phyloP scores from a whole-genome alignment of 2,329 filamentous ascomycete genomes.

The Drechslera avenae region DNA sequence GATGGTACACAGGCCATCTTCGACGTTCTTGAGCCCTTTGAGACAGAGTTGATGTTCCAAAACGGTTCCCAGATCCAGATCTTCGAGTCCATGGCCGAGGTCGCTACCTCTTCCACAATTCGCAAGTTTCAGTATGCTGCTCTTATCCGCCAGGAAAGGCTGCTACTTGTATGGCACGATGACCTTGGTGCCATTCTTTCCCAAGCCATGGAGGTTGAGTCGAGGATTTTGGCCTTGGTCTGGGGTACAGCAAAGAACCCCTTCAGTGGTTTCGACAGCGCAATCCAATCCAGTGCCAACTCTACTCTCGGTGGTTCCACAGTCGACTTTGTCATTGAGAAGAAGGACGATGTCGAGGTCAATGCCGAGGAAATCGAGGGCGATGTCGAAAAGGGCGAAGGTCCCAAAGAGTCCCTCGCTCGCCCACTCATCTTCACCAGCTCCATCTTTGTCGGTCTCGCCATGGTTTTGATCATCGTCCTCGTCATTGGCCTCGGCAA shows the following conservation, averaged over 20 bases:
- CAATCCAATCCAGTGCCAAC: constrained; percentile 28
- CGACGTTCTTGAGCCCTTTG: constrained; percentile 47
- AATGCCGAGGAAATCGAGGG: constrained; percentile 27
- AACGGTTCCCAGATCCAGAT: constrained; percentile 55
- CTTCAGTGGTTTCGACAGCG: constrained; percentile 51
- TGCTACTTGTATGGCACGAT: constrained; percentile 81
- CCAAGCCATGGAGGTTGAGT: constrained; percentile 73
- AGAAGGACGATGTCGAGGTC: constrained; percentile 17
- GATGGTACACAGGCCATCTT: constrained; percentile 56
- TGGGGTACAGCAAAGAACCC: constrained; percentile 58
- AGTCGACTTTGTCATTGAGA: constrained; percentile 12
- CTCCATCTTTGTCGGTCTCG: constrained; percentile 59
- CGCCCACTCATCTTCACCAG: constrained; percentile 58
- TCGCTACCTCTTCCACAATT: constrained; percentile 55
- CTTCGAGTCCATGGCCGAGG: constrained; percentile 52
- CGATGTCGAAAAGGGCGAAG: constrained; percentile 38
- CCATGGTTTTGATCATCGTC: constrained; percentile 59
- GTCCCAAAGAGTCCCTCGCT: constrained; percentile 49
- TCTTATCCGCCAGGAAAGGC: constrained; percentile 72
- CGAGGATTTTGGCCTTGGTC: constrained; percentile 73
- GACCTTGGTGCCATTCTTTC: constrained; percentile 72
- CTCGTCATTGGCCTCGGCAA: constrained; percentile 62
- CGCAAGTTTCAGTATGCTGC: constrained; percentile 83
- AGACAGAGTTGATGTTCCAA: constrained; percentile 50
- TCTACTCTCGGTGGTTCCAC: constrained; percentile 37